Conservation (phyloP, 2,329 filamentous ascomycete genomes). For the Septoria petroselini region DNA sequence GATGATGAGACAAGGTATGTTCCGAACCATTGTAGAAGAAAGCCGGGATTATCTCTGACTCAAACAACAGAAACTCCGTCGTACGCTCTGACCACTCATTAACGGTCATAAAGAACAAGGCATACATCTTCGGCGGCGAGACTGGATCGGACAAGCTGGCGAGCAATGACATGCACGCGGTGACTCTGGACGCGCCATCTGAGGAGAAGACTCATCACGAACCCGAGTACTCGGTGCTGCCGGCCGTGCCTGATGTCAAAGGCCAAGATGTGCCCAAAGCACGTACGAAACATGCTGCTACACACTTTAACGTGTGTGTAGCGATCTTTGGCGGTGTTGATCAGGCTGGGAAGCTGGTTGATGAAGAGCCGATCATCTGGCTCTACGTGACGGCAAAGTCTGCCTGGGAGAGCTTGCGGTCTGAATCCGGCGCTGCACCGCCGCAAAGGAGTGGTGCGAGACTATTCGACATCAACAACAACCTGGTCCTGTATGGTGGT, state of each 20-base stretch:
- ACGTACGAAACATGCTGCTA: slow-evolving; percentile 42
- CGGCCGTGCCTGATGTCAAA: slow-evolving; percentile 39
- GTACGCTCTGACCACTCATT: slow-evolving; percentile 41
- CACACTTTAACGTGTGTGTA: slow-evolving; percentile 41
- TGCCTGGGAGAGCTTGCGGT: slow-evolving; percentile 31
- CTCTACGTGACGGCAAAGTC: slow-evolving; percentile 39
- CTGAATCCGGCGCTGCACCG: slow-evolving; percentile 29
- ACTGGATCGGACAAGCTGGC: slow-evolving; percentile 39
- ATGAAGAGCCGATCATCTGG: slow-evolving; percentile 43
- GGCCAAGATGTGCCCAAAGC: slow-evolving; percentile 36
- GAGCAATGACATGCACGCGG: slow-evolving; percentile 44
- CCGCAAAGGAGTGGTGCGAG: slow-evolving; percentile 29
- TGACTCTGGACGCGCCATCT: slow-evolving; percentile 36
- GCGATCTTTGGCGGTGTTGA: slow-evolving; percentile 43
- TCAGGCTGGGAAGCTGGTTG: slow-evolving; percentile 35
- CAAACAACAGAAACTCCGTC: slow-evolving; percentile 29
- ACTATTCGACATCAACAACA: slow-evolving; percentile 34
- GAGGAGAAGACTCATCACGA: slow-evolving; percentile 37
- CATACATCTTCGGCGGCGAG: slow-evolving; percentile 47
- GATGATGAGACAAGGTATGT: slow-evolving; percentile 36
- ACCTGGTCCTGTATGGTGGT: slow-evolving; percentile 34
- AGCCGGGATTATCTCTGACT: too few species aligned
- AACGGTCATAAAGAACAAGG: slow-evolving; percentile 43
- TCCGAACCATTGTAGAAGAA: too few species aligned
- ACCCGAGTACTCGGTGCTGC: slow-evolving; percentile 44